These are phyloP conservation scores for Saccharomycopsis oosterbeekiorum DNA, from an alignment of 805 yeast genomes.

Conservation along the genomic window DNA sequence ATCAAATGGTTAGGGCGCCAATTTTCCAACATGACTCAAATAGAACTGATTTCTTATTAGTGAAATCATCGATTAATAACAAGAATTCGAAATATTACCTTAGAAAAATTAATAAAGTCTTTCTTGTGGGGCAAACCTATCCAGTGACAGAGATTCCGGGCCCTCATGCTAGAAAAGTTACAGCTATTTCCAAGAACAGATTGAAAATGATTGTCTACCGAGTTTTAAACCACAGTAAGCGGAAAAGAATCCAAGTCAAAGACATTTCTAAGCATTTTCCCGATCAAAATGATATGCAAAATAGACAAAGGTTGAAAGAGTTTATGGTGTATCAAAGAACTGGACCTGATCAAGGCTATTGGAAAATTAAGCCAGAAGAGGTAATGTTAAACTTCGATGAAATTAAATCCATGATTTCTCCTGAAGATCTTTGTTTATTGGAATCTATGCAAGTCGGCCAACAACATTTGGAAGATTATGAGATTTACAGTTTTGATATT, in stretches of 20 bases:
- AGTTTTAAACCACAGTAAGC: conserved; percentile 65
- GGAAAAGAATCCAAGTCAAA: conserved; percentile 67
- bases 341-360: conserved; percentile 89
- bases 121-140: conserved; percentile 83
- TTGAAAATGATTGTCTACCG: conserved; percentile 90
- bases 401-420: conserved; percentile 73
- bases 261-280: conserved; percentile 92
- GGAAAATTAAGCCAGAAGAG: conserved; percentile 73
- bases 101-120: conserved; percentile 59
- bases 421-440: conserved; percentile 79
- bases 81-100: conserved; percentile 53
- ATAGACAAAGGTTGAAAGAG: conserved; percentile 88
- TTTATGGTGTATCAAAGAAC: conserved; percentile 95
- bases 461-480: conserved; percentile 74
- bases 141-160: conserved; percentile 96
- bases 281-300: conserved; percentile 95
- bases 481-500: conserved; percentile 35
- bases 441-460: conserved; percentile 95
- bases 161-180: conserved; percentile 92
- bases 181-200: conserved; percentile 84
- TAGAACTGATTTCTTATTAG: conserved; percentile 70
- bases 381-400: conserved; percentile 68
- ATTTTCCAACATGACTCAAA: conserved; percentile 76
- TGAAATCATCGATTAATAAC: conserved; percentile 74
- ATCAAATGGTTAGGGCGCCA: conserved; percentile 88